Evolutionary conservation across 2,329 filamentous ascomycete genomes (phyloP).

Genomic region (Diaporthe velutina): DNA sequence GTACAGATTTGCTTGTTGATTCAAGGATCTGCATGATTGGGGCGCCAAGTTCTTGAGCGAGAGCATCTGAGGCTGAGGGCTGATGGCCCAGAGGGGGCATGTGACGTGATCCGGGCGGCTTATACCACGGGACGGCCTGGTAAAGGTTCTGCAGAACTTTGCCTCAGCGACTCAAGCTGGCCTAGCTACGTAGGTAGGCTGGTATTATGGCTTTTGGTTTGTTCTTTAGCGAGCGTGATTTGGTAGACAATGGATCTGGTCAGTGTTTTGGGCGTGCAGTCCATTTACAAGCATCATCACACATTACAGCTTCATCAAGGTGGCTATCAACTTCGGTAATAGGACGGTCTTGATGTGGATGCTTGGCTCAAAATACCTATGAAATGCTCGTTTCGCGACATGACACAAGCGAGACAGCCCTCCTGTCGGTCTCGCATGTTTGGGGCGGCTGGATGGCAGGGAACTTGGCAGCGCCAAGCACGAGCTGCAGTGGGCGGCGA

Average conservation of each 20-base stretch:
- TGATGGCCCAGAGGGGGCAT: neutral
- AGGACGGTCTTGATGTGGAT: neutral
- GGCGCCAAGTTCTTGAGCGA: neutral
- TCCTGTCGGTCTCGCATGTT: conserved; percentile 15
- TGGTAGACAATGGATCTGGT: neutral
- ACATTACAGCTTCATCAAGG: neutral
- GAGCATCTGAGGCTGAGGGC: neutral
- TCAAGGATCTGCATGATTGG: neutral
- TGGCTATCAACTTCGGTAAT: neutral
- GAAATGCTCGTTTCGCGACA: neutral
- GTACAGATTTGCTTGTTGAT: neutral
- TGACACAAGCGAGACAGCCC: conserved; percentile 11
- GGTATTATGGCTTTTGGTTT: neutral
- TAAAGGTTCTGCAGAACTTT: neutral
- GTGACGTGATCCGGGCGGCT: neutral
- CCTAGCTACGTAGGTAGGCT: no score
- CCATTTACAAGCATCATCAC: neutral
- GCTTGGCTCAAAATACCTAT: no score
- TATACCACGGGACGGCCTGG: neutral
- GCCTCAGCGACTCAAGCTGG: neutral
- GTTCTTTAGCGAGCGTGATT: neutral
- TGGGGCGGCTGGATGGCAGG: neutral
- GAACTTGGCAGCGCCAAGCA: conserved; percentile 27
- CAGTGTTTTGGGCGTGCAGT: neutral
- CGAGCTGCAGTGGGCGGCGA: neutral